Percentiles rank a stretch among this genome's conserved stretches.
Conservation (phyloP, 2,329 filamentous ascomycete genomes). For the Fusarium dlaminii region DNA sequence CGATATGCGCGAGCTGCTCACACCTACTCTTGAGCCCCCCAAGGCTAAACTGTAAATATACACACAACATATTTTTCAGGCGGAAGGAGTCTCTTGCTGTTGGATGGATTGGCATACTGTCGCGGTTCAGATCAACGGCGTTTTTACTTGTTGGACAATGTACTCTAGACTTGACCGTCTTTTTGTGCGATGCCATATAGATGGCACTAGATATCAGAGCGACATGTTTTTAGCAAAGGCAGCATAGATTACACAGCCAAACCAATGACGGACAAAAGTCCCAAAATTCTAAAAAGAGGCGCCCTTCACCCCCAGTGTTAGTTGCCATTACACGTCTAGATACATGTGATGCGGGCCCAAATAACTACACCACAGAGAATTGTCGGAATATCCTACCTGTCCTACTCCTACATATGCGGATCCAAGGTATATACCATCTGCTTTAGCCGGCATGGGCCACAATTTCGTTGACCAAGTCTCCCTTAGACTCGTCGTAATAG, state of each 20-base stretch:
- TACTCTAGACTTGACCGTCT: constrained; percentile 18
- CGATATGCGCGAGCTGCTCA: constrained; percentile 87
- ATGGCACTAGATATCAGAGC: constrained; percentile 8
- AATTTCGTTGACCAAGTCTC: constrained; percentile 88
- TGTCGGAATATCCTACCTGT: constrained; percentile 30
- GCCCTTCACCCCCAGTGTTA: constrained; percentile 7
- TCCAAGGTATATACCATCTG: constrained; percentile 15
- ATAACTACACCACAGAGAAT: not conserved
- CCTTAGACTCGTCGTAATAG: constrained; percentile 73
- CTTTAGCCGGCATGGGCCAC: constrained; percentile 87
- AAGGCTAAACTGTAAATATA: constrained; percentile 84
- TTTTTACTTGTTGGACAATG: constrained; percentile 3
- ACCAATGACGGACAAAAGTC: not conserved
- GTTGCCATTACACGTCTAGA: constrained; percentile 15
- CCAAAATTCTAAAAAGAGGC: constrained; percentile 1
- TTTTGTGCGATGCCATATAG: not conserved
- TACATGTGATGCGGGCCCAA: constrained; percentile 13
- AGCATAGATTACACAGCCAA: constrained; percentile 3
- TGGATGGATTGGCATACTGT: not conserved
- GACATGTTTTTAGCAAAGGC: not conserved
- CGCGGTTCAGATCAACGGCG: not conserved
- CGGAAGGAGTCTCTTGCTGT: not conserved
- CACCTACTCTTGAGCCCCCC: constrained; percentile 78
- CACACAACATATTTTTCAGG: not conserved
- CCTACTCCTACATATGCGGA: constrained; percentile 31